Conservation (phyloP, 441 rosid species). For the Theobroma grandiflorum region DNA sequence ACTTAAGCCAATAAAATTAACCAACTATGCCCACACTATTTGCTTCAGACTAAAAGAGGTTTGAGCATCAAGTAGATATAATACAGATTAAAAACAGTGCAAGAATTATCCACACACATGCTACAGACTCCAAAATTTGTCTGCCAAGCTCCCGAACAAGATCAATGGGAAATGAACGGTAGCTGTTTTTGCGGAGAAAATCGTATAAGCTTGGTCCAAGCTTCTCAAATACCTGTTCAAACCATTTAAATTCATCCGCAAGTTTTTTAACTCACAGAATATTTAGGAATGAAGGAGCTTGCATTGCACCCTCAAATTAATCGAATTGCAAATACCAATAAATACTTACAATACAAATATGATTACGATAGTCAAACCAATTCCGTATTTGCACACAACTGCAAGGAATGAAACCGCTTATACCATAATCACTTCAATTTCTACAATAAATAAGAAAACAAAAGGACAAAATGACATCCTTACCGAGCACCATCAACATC, state of each 20-base stretch:
- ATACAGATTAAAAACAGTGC: conserved; percentile 54
- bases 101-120: conserved; percentile 92
- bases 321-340: conserved; percentile 58
- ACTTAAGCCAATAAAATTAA: conserved; percentile 21
- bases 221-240: conserved; percentile 98
- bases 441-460: conserved; percentile 32
- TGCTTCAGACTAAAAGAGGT: conserved; percentile 23
- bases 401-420: conserved; percentile 82
- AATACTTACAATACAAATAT: conserved; percentile 97
- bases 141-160: conserved; percentile 99
- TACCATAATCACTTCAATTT: conserved; percentile 50
- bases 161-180: conserved; percentile 94
- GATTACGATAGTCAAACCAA: conserved; percentile 99
- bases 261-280: conserved; percentile 68
- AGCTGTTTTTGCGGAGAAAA: conserved; percentile 96
- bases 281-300: conserved; percentile 43
- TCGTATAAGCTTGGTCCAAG: conserved; percentile 99
- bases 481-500: conserved; percentile 80
- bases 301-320: conserved; percentile 56
- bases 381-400: conserved; percentile 99
- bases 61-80: conserved; percentile 39
- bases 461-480: conserved; percentile 39
- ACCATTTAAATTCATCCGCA: conserved; percentile 84
- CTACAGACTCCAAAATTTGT: conserved; percentile 98
- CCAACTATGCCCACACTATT: conserved; percentile 20